phyloP scores from a whole-genome alignment of 2,329 filamentous ascomycete genomes.

The Penicillium nordicum region DNA sequence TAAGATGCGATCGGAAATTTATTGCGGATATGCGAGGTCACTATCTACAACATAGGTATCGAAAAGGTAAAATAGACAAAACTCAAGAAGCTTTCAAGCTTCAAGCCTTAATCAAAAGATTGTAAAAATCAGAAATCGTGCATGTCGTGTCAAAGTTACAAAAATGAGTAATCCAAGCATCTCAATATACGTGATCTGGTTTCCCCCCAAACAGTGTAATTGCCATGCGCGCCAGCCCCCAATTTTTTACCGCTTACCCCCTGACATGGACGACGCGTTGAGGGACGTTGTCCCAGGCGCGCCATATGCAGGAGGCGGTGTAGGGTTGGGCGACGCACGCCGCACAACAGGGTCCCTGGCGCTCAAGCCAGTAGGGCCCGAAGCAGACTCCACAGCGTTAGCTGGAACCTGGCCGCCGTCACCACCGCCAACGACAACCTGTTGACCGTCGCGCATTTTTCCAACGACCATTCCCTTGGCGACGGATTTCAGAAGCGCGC shows the following conservation, averaged over 20 bases:
- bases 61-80: neutral
- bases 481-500: constrained; percentile 88
- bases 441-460: constrained; percentile 48
- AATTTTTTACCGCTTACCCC: constrained; percentile 29
- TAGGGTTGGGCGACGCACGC: constrained; percentile 34
- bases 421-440: constrained; percentile 47
- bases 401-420: constrained; percentile 42
- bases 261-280: constrained; percentile 31
- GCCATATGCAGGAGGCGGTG: constrained; percentile 43
- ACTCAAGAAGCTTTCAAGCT: neutral
- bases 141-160: neutral
- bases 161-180: neutral
- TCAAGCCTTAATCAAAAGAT: neutral
- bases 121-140: neutral
- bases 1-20: constrained; percentile 1
- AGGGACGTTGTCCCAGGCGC: constrained; percentile 35
- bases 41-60: neutral
- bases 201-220: neutral
- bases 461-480: constrained; percentile 81
- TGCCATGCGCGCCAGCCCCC: constrained; percentile 2
- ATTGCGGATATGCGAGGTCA: neutral
- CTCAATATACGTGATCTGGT: neutral
- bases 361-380: constrained; percentile 14
- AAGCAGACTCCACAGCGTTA: constrained; percentile 6
- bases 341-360: constrained; percentile 24